A percentile compares a stretch with the other conserved stretches of the same genome.
phyloP scores from a whole-genome alignment of 345 rosid species.

The Balakata baccata region DNA sequence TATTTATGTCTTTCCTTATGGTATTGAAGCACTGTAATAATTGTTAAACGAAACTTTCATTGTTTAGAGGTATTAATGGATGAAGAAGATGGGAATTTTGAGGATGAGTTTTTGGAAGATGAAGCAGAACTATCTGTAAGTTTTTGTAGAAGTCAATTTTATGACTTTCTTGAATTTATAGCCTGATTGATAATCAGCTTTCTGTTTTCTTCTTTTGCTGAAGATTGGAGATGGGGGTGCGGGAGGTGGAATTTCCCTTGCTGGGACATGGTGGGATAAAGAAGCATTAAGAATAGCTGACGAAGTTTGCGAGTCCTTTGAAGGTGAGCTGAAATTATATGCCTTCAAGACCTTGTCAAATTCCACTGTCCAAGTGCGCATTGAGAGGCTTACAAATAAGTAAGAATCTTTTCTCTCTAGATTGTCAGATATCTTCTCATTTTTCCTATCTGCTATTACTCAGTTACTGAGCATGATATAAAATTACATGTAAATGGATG shows the following conservation, averaged over 20 bases:
- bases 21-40: background rate
- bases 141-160: conserved; percentile 5
- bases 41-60: conserved; percentile 7
- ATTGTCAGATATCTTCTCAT: background rate
- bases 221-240: conserved; percentile 86
- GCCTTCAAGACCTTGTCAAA: conserved; percentile 71
- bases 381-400: conserved; percentile 75
- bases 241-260: conserved; percentile 81
- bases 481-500: background rate
- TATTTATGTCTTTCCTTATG: background rate
- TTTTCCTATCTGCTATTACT: conserved; percentile 3
- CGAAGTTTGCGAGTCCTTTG: conserved; percentile 52
- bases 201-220: conserved; percentile 2
- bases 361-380: conserved; percentile 67
- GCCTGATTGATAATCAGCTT: conserved; percentile 11
- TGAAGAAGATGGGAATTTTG: conserved; percentile 41
- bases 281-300: conserved; percentile 67
- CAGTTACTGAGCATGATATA: background rate
- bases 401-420: conserved; percentile 28
- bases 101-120: conserved; percentile 42
- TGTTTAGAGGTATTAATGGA: conserved; percentile 41
- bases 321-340: conserved; percentile 65
- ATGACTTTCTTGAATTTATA: background rate
- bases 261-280: conserved; percentile 87
- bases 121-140: conserved; percentile 67